Evolutionary conservation across 257 asterid species (phyloP), one percentile per base, ranked within the genome.

Genomic region (Lycium ferocissimum): DNA sequence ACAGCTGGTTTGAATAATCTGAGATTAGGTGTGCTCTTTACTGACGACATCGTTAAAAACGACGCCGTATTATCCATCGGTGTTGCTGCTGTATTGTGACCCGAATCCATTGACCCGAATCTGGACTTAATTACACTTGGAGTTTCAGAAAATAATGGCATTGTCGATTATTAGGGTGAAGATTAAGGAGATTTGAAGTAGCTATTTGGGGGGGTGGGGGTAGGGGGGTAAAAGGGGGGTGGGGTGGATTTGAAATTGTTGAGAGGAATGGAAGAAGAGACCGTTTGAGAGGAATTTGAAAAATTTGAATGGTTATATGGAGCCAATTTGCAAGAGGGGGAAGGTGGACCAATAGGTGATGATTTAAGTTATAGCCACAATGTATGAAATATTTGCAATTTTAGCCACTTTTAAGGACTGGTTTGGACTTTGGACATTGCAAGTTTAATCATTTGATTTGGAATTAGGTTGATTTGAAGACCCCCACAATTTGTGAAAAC

Each of bases 11-110:
- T 94, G 43, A 88, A 79, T 0, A 83, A 63, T 13, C 70, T 33
- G 62, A 94, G 89, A 83, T 92, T 96, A 58, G 97, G 95, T 4
- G 98, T 88, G 88, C 93, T 93, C 88, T 91, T 93, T 69, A 89
- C 84, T 26, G 85, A 59, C 80, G 83, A 67, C 71, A 80, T 65
- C 4, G 91, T 82, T 18, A 91, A 62, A 9, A 88, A 59, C 87
- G 63, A 65, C 70, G 53, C 4, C 7, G 45, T 40, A 40, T 40
- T 9, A 14, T 92, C 96, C 22, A 89, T 82, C 15, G 89, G 71
- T 12, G 89, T 79, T 59, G 84, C 61, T 45, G 83, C 61, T 45
- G 83, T 69, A 47, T 73, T 49, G n/a, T 70, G 69, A 59, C 33
- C 33, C 33, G 33, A 26, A 26, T 89, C 88, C 9, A 89, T 88